These are phyloP conservation scores for Lactifluus hygrophoroides DNA, from an alignment of 768 basidiomycete genomes.

Conservation along the genomic window DNA sequence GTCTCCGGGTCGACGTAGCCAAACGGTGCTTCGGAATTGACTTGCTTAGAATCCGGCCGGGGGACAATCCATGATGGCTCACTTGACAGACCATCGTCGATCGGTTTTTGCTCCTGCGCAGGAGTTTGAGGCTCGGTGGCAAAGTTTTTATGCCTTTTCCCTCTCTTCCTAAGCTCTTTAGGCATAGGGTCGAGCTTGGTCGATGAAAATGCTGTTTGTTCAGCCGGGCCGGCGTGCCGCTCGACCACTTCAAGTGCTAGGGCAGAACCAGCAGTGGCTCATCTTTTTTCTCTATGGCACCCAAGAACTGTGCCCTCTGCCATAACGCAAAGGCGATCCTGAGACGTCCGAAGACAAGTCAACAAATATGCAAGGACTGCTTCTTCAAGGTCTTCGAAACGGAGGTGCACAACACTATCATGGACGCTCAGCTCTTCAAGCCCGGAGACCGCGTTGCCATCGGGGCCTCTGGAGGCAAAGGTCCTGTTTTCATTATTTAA, in stretches of 20 bases:
- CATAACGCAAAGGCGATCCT: too few relatives aligned
- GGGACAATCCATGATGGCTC: slow-evolving; percentile 68
- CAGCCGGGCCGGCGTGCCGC: not conserved
- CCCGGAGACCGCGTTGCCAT: slow-evolving; percentile 91
- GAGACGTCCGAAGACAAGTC: slow-evolving; percentile 93
- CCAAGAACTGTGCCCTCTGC: too few relatives aligned
- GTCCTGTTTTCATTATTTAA: too few relatives aligned
- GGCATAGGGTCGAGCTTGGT: slow-evolving; percentile 55
- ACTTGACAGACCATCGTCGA: slow-evolving; percentile 3
- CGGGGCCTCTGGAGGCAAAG: too few relatives aligned
- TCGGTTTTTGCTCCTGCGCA: slow-evolving; percentile 20
- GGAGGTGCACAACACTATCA: slow-evolving; percentile 97
- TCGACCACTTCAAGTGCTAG: too few relatives aligned
- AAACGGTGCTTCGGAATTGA: slow-evolving; percentile 69
- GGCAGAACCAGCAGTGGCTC: too few relatives aligned
- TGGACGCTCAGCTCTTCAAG: too few relatives aligned
- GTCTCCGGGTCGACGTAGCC: slow-evolving; percentile 84
- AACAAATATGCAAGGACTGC: slow-evolving; percentile 94
- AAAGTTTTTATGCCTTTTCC: slow-evolving; percentile 62
- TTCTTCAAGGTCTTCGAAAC: slow-evolving; percentile 98
- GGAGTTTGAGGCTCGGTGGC: slow-evolving; percentile 23
- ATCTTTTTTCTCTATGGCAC: too few relatives aligned
- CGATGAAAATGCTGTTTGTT: too few relatives aligned
- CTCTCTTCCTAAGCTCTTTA: slow-evolving; percentile 65
- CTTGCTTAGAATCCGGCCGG: slow-evolving; percentile 29